Evolutionary conservation across 2,329 filamentous ascomycete species (phyloP), one percentile per base, ranked within the genome.

Genomic region (Calonectria honghensis): DNA sequence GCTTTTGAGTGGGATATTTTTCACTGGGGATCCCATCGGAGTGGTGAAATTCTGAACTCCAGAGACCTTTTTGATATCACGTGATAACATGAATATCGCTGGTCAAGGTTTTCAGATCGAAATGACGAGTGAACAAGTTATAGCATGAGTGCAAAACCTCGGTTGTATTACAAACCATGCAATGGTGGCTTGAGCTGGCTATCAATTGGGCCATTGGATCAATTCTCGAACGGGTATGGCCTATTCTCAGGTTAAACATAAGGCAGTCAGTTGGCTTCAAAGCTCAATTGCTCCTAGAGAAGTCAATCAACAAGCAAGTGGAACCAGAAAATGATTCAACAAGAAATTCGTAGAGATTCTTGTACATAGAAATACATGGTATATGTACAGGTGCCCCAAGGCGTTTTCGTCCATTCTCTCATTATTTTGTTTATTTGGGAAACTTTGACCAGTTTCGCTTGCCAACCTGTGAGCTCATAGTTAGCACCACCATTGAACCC

Each of bases 381-480:
- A 78, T 76, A 83, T 82, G 78, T 83, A 85, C 80, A 83, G 75
- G 64, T 73, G 79, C 74, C 65, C 64, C 72, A 74, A 65, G 74
- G 75, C 73, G 78, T 67, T 70, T 72, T 61, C 72, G 76, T 76
- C 74, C 74, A 75, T 74, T 18, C 68, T 72, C 72, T 75, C 72
- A 29, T 57, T 68, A 59, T 65, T 67, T 64, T 75, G 77, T 80
- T 86, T 86, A 91, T 88, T 89, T 90, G 76, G 91, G 91, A 82
- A 87, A 92, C 81, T 87, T 91, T 78, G 84, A 88, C 90, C 90
- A 92, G 82, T 87, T 89, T 80, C 84, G 84, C 84, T 87, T 90
- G 77, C 90, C 90, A 77, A 89, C 83, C 90, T 92, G 78, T 76
- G 45, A 27, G 41, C 9, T 24, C n/a, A 13, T 16, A 39, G 81